Percentiles rank a stretch among this genome's conserved stretches.
These are phyloP conservation scores for Hericium erinaceus DNA, from an alignment of 768 basidiomycete species.

Conservation along the genomic window DNA sequence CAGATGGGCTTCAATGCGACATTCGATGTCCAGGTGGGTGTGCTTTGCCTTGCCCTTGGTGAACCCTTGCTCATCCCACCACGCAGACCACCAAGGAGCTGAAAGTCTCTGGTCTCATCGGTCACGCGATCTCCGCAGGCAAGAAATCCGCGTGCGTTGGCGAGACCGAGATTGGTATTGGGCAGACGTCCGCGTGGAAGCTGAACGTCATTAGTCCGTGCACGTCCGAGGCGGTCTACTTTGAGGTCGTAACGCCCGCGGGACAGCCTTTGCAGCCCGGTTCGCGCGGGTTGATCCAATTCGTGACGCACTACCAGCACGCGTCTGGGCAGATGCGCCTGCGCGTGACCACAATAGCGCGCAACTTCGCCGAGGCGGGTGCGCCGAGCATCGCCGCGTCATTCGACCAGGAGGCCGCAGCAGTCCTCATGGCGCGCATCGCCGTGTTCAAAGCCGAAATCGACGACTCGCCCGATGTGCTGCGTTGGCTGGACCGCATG, in stretches of 20 bases:
- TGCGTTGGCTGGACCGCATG: constrained; percentile 98
- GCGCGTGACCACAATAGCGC: constrained; percentile 96
- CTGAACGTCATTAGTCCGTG: constrained; percentile 84
- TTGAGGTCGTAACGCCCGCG: constrained; percentile 96
- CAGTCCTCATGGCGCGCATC: constrained; percentile 96
- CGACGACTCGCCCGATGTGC: constrained; percentile 93
- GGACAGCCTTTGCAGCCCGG: constrained; percentile 86
- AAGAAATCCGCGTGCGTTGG: constrained; percentile 96
- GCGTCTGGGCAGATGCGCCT: constrained; percentile 90
- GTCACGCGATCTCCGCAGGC: constrained; percentile 93
- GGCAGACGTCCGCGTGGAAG: constrained; percentile 98
- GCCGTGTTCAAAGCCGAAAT: constrained; percentile 99
- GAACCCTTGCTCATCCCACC: constrained; percentile 2
- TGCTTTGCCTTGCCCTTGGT: constrained; percentile 3
- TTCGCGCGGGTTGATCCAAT: constrained; percentile 92
- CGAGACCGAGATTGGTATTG: constrained; percentile 98
- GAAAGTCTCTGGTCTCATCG: constrained; percentile 95
- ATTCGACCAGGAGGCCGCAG: constrained; percentile 97
- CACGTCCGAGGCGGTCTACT: constrained; percentile 88
- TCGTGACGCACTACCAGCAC: constrained; percentile 98
- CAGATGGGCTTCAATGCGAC: constrained; percentile 99
- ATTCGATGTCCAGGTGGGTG: constrained; percentile 84
- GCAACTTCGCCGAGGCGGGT: constrained; percentile 97
- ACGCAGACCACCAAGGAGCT: constrained; percentile 93
- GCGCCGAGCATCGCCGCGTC: constrained; percentile 86